Evolutionary conservation across 163 green algal species (phyloP).

Genomic region (Chlorella variabilis): DNA sequence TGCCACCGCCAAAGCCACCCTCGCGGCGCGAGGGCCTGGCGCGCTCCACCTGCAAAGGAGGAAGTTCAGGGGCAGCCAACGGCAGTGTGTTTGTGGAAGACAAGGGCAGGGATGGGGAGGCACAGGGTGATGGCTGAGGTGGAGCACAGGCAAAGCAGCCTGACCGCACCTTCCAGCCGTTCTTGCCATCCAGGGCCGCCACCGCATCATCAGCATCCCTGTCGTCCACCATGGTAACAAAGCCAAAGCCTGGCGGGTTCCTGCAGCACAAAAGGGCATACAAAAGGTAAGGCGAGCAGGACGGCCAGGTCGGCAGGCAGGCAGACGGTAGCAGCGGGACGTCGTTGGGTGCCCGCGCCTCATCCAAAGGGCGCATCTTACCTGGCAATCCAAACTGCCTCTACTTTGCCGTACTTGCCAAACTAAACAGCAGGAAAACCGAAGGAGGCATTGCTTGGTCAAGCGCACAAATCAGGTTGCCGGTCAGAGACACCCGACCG

Average conservation of each 20-base stretch:
- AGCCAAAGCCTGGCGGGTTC: conserved; percentile 76
- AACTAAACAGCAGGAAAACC: conserved; percentile 5
- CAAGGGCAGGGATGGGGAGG: too few species aligned
- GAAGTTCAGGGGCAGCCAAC: background rate
- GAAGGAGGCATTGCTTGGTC: too few species aligned
- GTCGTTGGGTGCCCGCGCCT: too few species aligned
- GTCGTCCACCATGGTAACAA: conserved; percentile 83
- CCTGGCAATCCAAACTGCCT: background rate
- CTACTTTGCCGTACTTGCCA: background rate
- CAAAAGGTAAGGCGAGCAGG: background rate
- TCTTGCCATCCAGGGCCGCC: conserved; percentile 66
- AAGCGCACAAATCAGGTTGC: too few species aligned
- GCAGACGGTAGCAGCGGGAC: too few species aligned
- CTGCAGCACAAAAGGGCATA: conserved; percentile 1
- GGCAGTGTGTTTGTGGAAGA: background rate
- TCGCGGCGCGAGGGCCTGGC: conserved; percentile 26
- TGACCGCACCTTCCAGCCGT: conserved; percentile 39
- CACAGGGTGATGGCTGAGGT: too few species aligned
- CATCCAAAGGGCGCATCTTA: background rate
- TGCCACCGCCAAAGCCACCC: conserved; percentile 8
- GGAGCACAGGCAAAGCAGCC: background rate
- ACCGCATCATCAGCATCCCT: conserved; percentile 86
- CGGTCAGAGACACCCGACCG: too few species aligned
- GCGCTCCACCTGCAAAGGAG: conserved; percentile 24
- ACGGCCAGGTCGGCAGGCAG: background rate